Conservation (phyloP, 2,329 filamentous ascomycete species). For the Nigrospora sphaerica region DNA sequence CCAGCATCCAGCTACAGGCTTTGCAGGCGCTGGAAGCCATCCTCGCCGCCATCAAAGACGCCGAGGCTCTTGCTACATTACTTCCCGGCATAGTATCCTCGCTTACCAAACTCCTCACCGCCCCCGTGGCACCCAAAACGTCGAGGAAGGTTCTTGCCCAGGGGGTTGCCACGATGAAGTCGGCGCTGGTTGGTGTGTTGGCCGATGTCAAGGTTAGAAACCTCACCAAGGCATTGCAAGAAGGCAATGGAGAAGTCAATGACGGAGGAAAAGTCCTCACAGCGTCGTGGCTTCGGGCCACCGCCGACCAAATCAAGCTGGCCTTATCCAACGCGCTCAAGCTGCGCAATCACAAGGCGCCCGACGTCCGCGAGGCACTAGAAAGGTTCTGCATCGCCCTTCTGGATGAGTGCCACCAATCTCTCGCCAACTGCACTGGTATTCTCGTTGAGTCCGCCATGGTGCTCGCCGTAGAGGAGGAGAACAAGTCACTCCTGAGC, state of each 20-base stretch:
- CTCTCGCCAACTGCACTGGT: constrained; percentile 59
- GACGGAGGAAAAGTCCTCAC: constrained; percentile 28
- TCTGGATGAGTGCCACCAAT: constrained; percentile 70
- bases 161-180: constrained; percentile 51
- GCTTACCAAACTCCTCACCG: constrained; percentile 67
- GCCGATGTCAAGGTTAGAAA: constrained; percentile 49
- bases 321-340: constrained; percentile 73
- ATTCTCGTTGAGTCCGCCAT: constrained; percentile 80
- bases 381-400: constrained; percentile 66
- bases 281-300: constrained; percentile 69
- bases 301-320: constrained; percentile 72
- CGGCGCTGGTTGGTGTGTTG: constrained; percentile 47
- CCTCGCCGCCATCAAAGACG: constrained; percentile 58
- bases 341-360: constrained; percentile 62
- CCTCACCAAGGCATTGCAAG: constrained; percentile 29
- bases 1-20: constrained; percentile 65
- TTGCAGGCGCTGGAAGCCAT: constrained; percentile 57
- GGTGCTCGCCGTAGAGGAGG: constrained; percentile 51
- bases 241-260: constrained; percentile 16
- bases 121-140: constrained; percentile 50
- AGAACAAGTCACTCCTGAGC: constrained; percentile 29
- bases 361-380: constrained; percentile 62
- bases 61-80: constrained; percentile 73
- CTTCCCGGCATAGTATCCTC: constrained; percentile 82
- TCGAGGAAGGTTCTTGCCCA: constrained; percentile 55